Evolutionary conservation across 352 stramenopile genomes (phyloP), one percentile per base, ranked within the genome.

Genomic region (Peronospora belbahrii): DNA sequence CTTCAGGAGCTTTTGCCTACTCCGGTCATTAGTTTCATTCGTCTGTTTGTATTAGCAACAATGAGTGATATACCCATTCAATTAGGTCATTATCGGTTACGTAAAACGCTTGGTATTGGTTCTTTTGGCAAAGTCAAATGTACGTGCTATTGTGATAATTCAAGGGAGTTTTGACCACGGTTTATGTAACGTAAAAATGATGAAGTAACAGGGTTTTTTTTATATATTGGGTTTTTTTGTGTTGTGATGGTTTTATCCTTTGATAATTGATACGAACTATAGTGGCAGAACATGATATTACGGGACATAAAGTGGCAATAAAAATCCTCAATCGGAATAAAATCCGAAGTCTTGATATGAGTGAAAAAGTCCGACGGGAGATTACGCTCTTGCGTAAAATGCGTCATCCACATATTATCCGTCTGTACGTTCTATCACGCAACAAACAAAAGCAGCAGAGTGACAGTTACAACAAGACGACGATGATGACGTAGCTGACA

Each of bases 261-360:
- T n/a, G n/a, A n/a, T n/a, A n/a, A n/a, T n/a, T n/a, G n/a, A n/a
- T n/a, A n/a, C n/a, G 25, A 15, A 32, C 14, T 34, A 41, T 23
- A 98, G 85, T 99, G 49, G 97, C 94, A 4, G 96, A 97, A 36
- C 97, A 99, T 80, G 85, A 97, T 44, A 89, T 98, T 55, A 99
- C 97, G 43, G 92, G 94, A 20, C 90, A 98, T 57, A 98, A 99
- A 61, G 97, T 99, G 19, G 97, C 97, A 25, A 97, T 99, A 41
- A 99, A 99, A 77, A 99, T 99, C 58, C 70, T 99, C 13, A 99
- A 99, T 73, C 96, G 97, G 57, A 92, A 89, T 52, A 99, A 99
- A 60, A 99, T 99, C 71, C 95, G 96, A 47, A 88, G 96, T 48
- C 81, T 99, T 22, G 95, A 97, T 59, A 99, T 99, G 96, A 91